These are phyloP conservation scores for Pinus taeda DNA, from an alignment of 75 land plant genomes.

Conservation along the genomic window DNA sequence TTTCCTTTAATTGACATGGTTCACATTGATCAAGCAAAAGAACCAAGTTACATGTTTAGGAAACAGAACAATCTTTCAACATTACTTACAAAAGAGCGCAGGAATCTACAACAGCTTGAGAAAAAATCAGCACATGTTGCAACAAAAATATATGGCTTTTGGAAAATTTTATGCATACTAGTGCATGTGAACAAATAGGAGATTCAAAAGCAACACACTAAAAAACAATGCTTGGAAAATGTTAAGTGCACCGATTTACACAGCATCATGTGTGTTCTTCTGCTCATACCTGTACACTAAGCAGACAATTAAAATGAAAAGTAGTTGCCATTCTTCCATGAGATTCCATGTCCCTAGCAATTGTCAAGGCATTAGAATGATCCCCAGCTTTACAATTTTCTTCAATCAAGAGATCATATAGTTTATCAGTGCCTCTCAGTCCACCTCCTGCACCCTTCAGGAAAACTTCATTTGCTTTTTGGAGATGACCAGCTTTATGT, in stretches of 20 bases:
- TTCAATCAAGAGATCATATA: slow-evolving; percentile 85
- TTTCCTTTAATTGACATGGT: neutral
- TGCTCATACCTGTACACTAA: slow-evolving; percentile 75
- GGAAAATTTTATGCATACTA: neutral
- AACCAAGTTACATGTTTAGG: neutral
- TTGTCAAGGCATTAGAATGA: slow-evolving; percentile 83
- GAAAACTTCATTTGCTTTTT: slow-evolving; percentile 83
- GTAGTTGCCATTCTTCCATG: slow-evolving; percentile 89
- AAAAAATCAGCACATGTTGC: neutral
- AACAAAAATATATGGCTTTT: neutral
- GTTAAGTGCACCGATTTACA: neutral
- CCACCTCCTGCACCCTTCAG: slow-evolving; percentile 93
- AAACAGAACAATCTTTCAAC: neutral
- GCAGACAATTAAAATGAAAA: slow-evolving; percentile 91
- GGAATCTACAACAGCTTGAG: neutral
- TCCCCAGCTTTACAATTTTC: slow-evolving; percentile 89
- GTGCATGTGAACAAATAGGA: neutral
- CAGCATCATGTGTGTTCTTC: neutral
- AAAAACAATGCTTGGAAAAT: neutral
- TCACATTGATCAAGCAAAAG: neutral
- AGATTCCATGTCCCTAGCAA: slow-evolving; percentile 88
- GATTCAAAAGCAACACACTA: neutral
- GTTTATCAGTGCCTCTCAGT: slow-evolving; percentile 74
- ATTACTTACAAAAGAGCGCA: neutral
- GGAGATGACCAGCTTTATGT: slow-evolving; percentile 45